Evolutionary conservation across 495 filamentous ascomycete species (phyloP).

Genomic region (Hyaloscypha bicolor): DNA sequence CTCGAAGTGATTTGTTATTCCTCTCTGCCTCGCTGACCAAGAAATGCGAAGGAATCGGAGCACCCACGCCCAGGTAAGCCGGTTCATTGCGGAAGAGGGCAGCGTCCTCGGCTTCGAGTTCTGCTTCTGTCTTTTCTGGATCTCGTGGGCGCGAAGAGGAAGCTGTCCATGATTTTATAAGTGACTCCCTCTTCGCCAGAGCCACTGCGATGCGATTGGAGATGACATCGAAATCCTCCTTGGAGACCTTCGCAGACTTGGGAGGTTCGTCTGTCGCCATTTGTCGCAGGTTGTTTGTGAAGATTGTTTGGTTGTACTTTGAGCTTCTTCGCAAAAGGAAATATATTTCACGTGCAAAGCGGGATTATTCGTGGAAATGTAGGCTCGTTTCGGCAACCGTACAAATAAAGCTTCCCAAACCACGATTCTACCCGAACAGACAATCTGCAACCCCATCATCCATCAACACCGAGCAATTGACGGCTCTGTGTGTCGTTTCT

Average conservation of each 20-base stretch:
- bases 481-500: slow-evolving; percentile 18
- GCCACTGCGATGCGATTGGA: slow-evolving; percentile 46
- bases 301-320: slow-evolving; percentile 4
- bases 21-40: slow-evolving; percentile 40
- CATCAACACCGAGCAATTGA: slow-evolving; percentile 24
- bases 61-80: slow-evolving; percentile 46
- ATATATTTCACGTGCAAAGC: slow-evolving; percentile 18
- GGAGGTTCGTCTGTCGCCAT: slow-evolving; percentile 30
- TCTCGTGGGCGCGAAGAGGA: slow-evolving; percentile 17
- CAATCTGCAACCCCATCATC: slow-evolving; percentile 14
- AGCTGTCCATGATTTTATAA: slow-evolving; percentile 50
- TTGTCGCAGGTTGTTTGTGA: not conserved
- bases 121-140: slow-evolving; percentile 47
- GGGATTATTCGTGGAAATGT: slow-evolving; percentile 8
- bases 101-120: slow-evolving; percentile 46
- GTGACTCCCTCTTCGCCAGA: slow-evolving; percentile 44
- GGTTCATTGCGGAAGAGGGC: slow-evolving; percentile 43
- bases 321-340: not conserved
- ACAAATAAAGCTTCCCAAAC: slow-evolving; percentile 6
- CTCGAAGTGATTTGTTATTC: slow-evolving; percentile 43
- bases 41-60: slow-evolving; percentile 43
- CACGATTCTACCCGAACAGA: slow-evolving; percentile 26
- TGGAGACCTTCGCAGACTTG: slow-evolving; percentile 15
- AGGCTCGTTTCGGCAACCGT: slow-evolving; percentile 15
- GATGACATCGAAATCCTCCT: slow-evolving; percentile 41